These are phyloP conservation scores for Rutstroemia sp. DNA, from an alignment of 2,329 filamentous ascomycete species.

Conservation along the genomic window DNA sequence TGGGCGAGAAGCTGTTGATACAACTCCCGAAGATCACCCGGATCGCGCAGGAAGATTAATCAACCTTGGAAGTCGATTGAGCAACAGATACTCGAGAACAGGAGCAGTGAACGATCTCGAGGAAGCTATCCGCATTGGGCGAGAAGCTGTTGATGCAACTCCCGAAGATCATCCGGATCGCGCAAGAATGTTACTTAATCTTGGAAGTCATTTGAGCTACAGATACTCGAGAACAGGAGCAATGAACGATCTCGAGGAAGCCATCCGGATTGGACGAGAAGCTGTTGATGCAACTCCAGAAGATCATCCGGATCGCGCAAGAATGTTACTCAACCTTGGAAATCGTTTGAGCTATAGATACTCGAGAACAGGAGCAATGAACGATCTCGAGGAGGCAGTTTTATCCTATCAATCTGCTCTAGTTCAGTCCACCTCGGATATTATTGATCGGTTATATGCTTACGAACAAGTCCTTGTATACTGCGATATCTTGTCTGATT, in stretches of 20 bases:
- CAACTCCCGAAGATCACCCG: too few relatives aligned
- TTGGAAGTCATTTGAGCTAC: background rate
- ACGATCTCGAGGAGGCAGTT: background rate
- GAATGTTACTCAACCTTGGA: background rate
- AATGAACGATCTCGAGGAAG: background rate
- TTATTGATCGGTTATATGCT: too few relatives aligned
- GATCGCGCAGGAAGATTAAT: too few relatives aligned
- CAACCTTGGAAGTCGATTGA: too few relatives aligned
- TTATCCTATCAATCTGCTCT: background rate
- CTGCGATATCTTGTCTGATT: background rate
- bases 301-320: background rate
- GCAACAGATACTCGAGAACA: background rate
- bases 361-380: background rate
- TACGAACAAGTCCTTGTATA: too few relatives aligned
- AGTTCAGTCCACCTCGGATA: background rate
- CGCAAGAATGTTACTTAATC: too few relatives aligned
- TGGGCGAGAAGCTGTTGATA: too few relatives aligned
- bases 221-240: background rate
- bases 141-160: background rate
- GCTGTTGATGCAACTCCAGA: background rate
- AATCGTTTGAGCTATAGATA: background rate
- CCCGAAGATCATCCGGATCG: background rate
- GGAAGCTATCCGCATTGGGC: background rate
- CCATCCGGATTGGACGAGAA: background rate
- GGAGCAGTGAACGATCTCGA: background rate